phyloP scores from a whole-genome alignment of 331 rosid genomes.

The Prunus yedoensis region DNA sequence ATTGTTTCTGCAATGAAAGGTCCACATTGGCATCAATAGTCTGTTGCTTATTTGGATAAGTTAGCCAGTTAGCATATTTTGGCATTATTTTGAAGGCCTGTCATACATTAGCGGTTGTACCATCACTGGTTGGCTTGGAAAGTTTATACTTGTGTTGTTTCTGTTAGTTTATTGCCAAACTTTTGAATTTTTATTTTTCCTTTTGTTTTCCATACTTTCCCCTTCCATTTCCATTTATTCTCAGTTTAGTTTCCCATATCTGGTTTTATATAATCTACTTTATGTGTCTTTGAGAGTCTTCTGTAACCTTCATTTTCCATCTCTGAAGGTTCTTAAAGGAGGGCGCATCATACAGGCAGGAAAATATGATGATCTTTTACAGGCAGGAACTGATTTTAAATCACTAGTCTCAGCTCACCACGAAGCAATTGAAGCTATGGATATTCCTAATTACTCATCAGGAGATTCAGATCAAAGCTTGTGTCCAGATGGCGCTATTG shows the following conservation, averaged over 20 bases:
- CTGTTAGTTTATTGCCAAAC: background rate
- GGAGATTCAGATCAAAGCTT: constrained; percentile 83
- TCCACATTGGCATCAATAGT: constrained; percentile 13
- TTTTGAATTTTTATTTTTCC: background rate
- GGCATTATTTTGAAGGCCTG: background rate
- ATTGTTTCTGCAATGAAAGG: constrained; percentile 19
- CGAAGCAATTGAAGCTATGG: constrained; percentile 99
- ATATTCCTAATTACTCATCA: constrained; percentile 82
- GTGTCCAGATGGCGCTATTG: constrained; percentile 47
- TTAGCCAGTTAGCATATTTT: no score
- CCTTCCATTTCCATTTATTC: constrained; percentile 4
- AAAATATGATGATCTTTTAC: constrained; percentile 90
- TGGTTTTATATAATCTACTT: background rate
- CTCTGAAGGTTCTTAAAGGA: constrained; percentile 81
- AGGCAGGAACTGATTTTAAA: constrained; percentile 94
- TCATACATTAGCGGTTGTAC: constrained; percentile 5
- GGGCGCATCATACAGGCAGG: constrained; percentile 91
- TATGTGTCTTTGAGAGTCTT: background rate
- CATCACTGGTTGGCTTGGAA: background rate
- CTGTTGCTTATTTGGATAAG: background rate
- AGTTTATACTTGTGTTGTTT: background rate
- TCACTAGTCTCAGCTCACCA: constrained; percentile 94
- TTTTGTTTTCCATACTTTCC: background rate
- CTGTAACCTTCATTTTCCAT: constrained; percentile 25
- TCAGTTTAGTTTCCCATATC: background rate